A percentile compares a stretch with the other conserved stretches of the same genome.
phyloP scores from a whole-genome alignment of 352 stramenopile genomes.

The Pilasporangium apinafurcum region DNA sequence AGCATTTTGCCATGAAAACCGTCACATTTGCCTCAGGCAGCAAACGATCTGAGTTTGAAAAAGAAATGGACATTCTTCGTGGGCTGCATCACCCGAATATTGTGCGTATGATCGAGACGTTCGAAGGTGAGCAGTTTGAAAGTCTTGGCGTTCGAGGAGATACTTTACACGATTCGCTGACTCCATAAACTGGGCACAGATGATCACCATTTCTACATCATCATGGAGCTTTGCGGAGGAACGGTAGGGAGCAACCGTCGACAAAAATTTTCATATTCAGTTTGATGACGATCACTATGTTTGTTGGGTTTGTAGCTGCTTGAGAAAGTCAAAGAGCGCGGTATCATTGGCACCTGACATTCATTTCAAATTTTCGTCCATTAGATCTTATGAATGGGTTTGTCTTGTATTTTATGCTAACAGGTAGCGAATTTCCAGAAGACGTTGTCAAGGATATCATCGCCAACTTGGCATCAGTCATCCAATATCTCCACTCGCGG shows the following conservation, averaged over 20 bases:
- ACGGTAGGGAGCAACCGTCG: constrained; percentile 26
- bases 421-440: constrained; percentile 40
- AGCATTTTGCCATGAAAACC: constrained; percentile 76
- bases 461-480: constrained; percentile 57
- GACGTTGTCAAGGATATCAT: constrained; percentile 51
- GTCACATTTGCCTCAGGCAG: constrained; percentile 54
- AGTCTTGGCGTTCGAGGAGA: not conserved
- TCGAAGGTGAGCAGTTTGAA: no score
- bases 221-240: constrained; percentile 78
- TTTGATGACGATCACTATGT: not conserved
- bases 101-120: constrained; percentile 76
- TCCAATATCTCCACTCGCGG: constrained; percentile 76
- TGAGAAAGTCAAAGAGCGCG: constrained; percentile 43
- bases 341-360: constrained; percentile 1
- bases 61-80: constrained; percentile 70
- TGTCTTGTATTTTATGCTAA: not conserved
- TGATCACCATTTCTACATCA: constrained; percentile 75
- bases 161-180: no score
- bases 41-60: constrained; percentile 67
- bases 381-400: not conserved
- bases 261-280: no score
- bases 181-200: constrained; percentile 19
- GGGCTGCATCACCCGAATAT: constrained; percentile 79
- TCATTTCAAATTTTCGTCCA: not conserved
- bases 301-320: constrained; percentile 27